phyloP scores from a whole-genome alignment of 257 asterid genomes.

The Paraleonurus japonicus region DNA sequence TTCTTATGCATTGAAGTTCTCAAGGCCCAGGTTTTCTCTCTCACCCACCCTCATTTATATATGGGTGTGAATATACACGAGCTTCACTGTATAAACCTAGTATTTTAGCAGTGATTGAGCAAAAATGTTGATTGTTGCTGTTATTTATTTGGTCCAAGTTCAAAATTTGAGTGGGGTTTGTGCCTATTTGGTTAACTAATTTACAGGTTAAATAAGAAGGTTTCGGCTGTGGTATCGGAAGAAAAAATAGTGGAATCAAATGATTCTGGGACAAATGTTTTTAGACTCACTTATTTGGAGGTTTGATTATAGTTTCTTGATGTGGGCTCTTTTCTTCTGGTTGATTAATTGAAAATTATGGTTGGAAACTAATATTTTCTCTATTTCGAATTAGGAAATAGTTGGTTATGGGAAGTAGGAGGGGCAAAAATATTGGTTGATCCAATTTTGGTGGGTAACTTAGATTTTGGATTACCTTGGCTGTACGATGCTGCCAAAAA shows the following conservation, averaged over 20 bases:
- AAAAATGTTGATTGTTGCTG: neutral
- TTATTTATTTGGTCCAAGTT: constrained; percentile 14
- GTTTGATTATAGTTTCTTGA: constrained; percentile 37
- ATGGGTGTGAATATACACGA: neutral
- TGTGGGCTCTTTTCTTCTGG: neutral
- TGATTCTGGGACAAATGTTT: constrained; percentile 45
- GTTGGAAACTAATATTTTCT: neutral
- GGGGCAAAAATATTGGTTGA: constrained; percentile 79
- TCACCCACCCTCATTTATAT: neutral
- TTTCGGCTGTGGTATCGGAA: constrained; percentile 62
- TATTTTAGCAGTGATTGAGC: neutral
- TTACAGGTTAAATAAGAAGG: constrained; percentile 42
- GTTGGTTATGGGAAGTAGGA: constrained; percentile 97
- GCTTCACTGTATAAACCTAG: neutral
- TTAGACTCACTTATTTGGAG: constrained; percentile 94
- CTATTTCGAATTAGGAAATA: constrained; percentile 52
- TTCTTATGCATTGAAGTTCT: constrained; percentile 41
- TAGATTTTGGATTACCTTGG: constrained; percentile 95
- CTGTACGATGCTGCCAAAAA: constrained; percentile 94
- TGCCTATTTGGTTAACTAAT: constrained; percentile 12
- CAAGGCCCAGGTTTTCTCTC: constrained; percentile 41
- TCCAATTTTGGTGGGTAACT: constrained; percentile 94
- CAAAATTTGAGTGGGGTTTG: constrained; percentile 8
- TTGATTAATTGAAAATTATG: neutral
- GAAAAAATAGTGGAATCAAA: constrained; percentile 43